Evolutionary conservation across 139 green algal species (phyloP).

Genomic region (Picochlorum sp.): DNA sequence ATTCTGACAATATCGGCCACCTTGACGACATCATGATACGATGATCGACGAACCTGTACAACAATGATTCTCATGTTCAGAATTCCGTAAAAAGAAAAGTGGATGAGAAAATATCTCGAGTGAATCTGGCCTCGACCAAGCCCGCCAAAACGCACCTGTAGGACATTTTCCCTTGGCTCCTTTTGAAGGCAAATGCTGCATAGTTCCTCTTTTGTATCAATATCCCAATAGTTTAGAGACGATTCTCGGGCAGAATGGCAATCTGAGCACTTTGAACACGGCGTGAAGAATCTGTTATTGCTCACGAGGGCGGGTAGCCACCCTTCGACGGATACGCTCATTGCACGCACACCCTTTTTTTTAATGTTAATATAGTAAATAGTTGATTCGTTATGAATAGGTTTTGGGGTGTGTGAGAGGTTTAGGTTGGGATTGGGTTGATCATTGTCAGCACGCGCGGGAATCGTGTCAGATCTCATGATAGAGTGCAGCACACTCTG

Average conservation of each 20-base stretch:
- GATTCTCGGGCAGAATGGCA: not conserved
- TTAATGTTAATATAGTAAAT: not conserved
- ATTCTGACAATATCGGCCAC: conserved; percentile 47
- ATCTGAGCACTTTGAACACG: conserved; percentile 3
- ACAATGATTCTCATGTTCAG: not conserved
- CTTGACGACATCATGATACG: conserved; percentile 81
- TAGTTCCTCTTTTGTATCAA: conserved; percentile 2
- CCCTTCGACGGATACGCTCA: not conserved
- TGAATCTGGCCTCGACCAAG: not conserved
- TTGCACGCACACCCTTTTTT: not conserved
- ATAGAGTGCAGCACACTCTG: too few species aligned
- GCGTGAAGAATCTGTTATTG: not conserved
- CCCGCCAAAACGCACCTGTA: not conserved
- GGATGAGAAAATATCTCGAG: not conserved
- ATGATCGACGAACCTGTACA: conserved; percentile 49
- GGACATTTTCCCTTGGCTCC: conserved; percentile 12
- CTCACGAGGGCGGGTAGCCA: not conserved
- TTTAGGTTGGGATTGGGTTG: too few species aligned
- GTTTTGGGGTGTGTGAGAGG: not conserved
- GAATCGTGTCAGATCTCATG: too few species aligned
- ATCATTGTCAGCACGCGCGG: too few species aligned
- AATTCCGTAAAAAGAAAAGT: not conserved
- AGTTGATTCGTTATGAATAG: not conserved
- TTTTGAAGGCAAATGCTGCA: conserved; percentile 1
- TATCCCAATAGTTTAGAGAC: not conserved